These are phyloP conservation scores for Diaporthe citri DNA, from an alignment of 2,329 filamentous ascomycete species.

Conservation along the genomic window DNA sequence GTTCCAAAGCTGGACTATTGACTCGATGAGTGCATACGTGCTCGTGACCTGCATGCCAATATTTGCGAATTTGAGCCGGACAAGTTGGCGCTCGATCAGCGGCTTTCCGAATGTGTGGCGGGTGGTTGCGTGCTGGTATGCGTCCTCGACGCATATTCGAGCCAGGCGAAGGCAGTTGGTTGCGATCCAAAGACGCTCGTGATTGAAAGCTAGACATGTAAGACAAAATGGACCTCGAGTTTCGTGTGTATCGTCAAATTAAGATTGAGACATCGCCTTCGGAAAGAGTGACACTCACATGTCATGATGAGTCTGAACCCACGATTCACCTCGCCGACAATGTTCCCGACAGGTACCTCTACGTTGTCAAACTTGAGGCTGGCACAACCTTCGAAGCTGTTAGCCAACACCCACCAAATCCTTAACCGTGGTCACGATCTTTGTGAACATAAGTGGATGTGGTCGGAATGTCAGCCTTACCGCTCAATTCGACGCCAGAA, in stretches of 20 bases:
- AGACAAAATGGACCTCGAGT: background rate
- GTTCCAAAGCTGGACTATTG: conserved; percentile 6
- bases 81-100: conserved; percentile 44
- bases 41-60: conserved; percentile 13
- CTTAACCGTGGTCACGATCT: background rate
- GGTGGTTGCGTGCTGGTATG: conserved; percentile 59
- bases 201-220: conserved; percentile 64
- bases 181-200: conserved; percentile 67
- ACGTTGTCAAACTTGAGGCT: conserved; percentile 14
- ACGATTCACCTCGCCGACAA: background rate
- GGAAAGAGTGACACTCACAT: background rate
- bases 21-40: conserved; percentile 7
- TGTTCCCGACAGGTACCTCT: conserved; percentile 3
- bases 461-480: background rate
- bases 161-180: conserved; percentile 66
- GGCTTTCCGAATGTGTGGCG: conserved; percentile 67
- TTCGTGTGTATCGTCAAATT: background rate
- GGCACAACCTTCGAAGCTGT: background rate
- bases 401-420: background rate
- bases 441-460: background rate
- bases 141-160: conserved; percentile 63
- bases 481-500: conserved; percentile 66
- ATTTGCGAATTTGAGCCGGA: conserved; percentile 64
- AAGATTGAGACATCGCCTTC: background rate
- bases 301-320: conserved; percentile 13